phyloP scores from a whole-genome alignment of 192 early-diverging fungal species.

The Coemansia sp. region DNA sequence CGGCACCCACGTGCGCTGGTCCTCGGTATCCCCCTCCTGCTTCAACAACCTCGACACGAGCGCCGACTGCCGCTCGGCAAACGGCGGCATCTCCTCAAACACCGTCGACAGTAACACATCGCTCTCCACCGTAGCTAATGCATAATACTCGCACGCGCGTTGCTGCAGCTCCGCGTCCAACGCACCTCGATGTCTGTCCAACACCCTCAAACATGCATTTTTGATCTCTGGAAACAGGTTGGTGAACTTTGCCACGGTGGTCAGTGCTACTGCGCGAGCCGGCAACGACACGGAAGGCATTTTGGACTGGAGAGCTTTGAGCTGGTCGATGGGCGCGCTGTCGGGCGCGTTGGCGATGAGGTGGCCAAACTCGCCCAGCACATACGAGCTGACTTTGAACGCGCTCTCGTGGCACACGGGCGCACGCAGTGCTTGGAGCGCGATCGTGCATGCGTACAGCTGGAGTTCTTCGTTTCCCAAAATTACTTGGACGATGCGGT shows the following conservation, averaged over 20 bases:
- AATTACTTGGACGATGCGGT: conserved; percentile 95
- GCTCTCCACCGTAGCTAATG: conserved; percentile 76
- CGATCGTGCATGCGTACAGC: conserved; percentile 88
- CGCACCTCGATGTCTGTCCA: conserved; percentile 83
- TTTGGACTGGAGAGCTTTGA: conserved; percentile 91
- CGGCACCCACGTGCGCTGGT: conserved; percentile 92
- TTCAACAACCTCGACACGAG: conserved; percentile 80
- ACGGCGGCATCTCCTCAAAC: conserved; percentile 99
- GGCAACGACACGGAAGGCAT: conserved; percentile 76
- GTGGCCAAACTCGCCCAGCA: conserved; percentile 98
- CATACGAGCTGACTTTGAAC: conserved; percentile 93
- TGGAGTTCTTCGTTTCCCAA: conserved; percentile 94
- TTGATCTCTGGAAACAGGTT: conserved; percentile 99
- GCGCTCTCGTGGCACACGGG: conserved; percentile 95
- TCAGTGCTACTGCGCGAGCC: conserved; percentile 83
- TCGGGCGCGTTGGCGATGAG: conserved; percentile 86
- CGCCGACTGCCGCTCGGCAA: conserved; percentile 90
- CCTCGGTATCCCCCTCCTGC: conserved; percentile 88
- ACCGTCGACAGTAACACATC: conserved; percentile 88
- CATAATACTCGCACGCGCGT: conserved; percentile 94
- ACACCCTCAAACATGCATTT: conserved; percentile 77
- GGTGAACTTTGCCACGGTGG: conserved; percentile 93
- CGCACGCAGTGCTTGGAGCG: conserved; percentile 76
- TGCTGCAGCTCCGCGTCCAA: conserved; percentile 97
- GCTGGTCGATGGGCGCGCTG: conserved; percentile 88